Evolutionary conservation across 768 basidiomycete genomes (phyloP).

Genomic region (Baorangia bicolor): DNA sequence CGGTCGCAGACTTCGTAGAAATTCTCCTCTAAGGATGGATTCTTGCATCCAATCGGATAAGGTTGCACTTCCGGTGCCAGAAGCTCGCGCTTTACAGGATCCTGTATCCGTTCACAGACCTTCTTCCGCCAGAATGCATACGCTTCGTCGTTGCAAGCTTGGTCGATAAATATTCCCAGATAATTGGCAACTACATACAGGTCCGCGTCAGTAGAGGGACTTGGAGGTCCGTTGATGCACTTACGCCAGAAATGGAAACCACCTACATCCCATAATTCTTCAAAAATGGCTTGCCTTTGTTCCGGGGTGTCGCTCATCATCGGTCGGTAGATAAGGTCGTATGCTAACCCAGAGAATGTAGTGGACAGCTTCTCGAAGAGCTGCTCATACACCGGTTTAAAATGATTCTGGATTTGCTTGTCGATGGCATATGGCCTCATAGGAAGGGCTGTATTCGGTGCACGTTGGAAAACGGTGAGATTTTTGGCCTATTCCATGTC

Average conservation of each 20-base stretch:
- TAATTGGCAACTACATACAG: slow-evolving; percentile 5
- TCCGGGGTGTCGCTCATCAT: slow-evolving; percentile 7
- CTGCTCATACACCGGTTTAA: slow-evolving; percentile 4
- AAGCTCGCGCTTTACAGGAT: slow-evolving; percentile 9
- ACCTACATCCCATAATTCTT: slow-evolving; percentile 5
- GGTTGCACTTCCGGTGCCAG: slow-evolving; percentile 5
- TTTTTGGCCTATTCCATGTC: neutral
- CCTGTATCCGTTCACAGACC: slow-evolving; percentile 8
- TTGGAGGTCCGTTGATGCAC: neutral
- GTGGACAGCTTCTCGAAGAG: slow-evolving; percentile 1
- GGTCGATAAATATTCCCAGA: neutral
- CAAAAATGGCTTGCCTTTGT: slow-evolving; percentile 5
- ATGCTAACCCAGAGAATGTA: neutral
- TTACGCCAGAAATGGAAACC: slow-evolving; percentile 5
- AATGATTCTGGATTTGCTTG: slow-evolving; percentile 11
- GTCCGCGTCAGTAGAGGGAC: neutral
- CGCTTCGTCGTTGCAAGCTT: slow-evolving; percentile 7
- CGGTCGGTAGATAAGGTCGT: slow-evolving; percentile 8
- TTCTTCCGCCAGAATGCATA: slow-evolving; percentile 10
- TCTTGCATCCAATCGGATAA: slow-evolving; percentile 10
- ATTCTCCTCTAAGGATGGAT: neutral
- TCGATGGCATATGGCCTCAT: slow-evolving; percentile 4
- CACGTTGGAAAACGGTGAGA: slow-evolving; percentile 12
- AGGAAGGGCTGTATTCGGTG: slow-evolving; percentile 8
- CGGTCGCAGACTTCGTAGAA: slow-evolving; percentile 12